A percentile compares a stretch with the other conserved stretches of the same genome.
phyloP scores from a whole-genome alignment of 78 protist species.

The Bigelowiella natans region DNA sequence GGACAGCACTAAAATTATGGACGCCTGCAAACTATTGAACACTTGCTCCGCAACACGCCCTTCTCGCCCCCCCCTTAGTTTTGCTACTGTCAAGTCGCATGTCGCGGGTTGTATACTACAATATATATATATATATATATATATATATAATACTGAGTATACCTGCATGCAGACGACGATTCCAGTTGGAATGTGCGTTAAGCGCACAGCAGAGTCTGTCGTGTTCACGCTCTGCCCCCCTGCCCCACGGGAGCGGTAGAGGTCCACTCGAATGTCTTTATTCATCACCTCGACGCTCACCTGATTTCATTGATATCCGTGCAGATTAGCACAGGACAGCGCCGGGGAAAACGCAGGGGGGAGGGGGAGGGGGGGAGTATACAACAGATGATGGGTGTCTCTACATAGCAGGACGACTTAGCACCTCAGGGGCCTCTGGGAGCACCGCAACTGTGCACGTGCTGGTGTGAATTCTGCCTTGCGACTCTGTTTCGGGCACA shows the following conservation, averaged over 20 bases:
- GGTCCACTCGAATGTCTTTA: no score
- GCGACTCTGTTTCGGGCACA: constrained; percentile 73
- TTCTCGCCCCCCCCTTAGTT: neutral
- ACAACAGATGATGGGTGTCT: no score
- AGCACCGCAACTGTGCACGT: constrained; percentile 68
- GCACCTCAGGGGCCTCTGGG: constrained; percentile 57
- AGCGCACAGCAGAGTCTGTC: constrained; percentile 74
- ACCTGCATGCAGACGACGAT: neutral
- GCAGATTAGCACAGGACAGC: no score
- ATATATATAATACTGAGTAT: no score
- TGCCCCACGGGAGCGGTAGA: constrained; percentile 50
- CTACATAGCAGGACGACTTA: no score
- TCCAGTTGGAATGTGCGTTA: constrained; percentile 82
- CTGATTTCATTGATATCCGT: no score
- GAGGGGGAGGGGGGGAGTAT: no score
- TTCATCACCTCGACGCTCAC: no score
- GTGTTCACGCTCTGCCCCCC: constrained; percentile 90
- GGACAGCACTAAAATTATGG: neutral
- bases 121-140: no score
- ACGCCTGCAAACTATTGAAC: neutral
- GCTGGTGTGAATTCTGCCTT: constrained; percentile 76
- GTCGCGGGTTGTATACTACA: no score
- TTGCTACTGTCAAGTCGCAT: neutral
- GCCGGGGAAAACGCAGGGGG: no score
- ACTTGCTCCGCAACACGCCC: neutral